Conservation (phyloP, 176 grass and related monocot genomes). For the Oryza meyeriana region DNA sequence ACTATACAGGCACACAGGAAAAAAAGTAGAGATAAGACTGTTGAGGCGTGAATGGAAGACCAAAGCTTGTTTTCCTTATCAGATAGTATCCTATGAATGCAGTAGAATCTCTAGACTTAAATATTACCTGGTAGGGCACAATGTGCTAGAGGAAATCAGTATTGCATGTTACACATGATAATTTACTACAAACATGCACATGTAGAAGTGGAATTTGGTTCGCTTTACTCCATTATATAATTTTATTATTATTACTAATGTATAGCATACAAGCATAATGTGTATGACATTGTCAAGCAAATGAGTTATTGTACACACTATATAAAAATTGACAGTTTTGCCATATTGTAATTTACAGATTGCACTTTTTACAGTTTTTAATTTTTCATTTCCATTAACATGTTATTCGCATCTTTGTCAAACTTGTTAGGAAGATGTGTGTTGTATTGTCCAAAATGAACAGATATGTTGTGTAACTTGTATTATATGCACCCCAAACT, state of each 20-base stretch:
- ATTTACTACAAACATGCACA: not conserved
- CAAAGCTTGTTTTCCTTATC: not conserved
- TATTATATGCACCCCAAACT: not conserved
- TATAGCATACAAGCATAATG: not conserved
- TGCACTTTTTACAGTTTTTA: not conserved
- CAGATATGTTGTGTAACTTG: slow-evolving; percentile 1
- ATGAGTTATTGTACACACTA: slow-evolving; percentile 13
- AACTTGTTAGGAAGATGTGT: not conserved
- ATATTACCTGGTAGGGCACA: not conserved
- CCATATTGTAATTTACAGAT: not conserved
- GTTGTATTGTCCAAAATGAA: not conserved
- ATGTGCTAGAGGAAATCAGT: not conserved
- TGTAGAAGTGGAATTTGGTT: not conserved
- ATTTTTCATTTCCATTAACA: not conserved
- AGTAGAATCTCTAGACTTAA: not conserved
- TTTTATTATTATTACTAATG: not conserved
- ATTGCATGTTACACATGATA: not conserved
- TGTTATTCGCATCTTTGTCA: not conserved
- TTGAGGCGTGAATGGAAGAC: not conserved
- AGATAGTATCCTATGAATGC: not conserved
- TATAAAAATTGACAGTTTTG: not conserved
- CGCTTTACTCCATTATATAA: not conserved
- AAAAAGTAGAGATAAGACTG: not conserved
- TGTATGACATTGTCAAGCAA: not conserved
- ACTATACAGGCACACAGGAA: not conserved